These are phyloP conservation scores for Lepiota subincarnata DNA, from an alignment of 768 basidiomycete species.

Conservation along the genomic window DNA sequence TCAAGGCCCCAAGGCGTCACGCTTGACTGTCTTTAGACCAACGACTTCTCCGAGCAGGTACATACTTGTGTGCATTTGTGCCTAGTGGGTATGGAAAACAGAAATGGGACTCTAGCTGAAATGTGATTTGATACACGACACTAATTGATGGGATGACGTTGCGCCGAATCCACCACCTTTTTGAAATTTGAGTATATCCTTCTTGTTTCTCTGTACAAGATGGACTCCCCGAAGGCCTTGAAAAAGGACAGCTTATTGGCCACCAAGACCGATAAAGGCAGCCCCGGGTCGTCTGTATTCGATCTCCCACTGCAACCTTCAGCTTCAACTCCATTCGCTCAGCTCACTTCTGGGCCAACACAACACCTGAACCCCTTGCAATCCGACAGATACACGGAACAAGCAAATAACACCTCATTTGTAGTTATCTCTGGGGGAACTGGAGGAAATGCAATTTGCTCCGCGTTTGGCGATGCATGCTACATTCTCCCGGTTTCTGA, in stretches of 20 bases:
- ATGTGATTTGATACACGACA: too few species aligned
- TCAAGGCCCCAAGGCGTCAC: too few species aligned
- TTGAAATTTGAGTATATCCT: too few species aligned
- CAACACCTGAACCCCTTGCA: background rate
- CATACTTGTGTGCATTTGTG: too few species aligned
- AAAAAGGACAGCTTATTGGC: background rate
- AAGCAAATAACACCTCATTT: slow-evolving; percentile 38
- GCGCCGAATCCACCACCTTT: too few species aligned
- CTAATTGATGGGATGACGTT: too few species aligned
- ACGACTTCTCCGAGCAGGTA: too few species aligned
- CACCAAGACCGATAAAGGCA: slow-evolving; percentile 28
- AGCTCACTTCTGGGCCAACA: slow-evolving; percentile 9
- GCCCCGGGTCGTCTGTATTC: slow-evolving; percentile 71
- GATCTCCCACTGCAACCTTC: slow-evolving; percentile 56
- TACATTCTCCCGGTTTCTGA: slow-evolving; percentile 93
- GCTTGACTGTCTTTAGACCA: too few species aligned
- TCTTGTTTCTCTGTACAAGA: background rate
- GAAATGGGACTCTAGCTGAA: too few species aligned
- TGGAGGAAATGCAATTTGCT: slow-evolving; percentile 87
- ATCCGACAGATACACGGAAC: background rate
- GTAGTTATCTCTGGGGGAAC: slow-evolving; percentile 91
- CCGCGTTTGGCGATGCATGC: slow-evolving; percentile 73
- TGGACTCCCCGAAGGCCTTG: background rate
- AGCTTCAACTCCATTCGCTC: slow-evolving; percentile 5
- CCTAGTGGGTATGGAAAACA: too few species aligned